A percentile compares a stretch with the other conserved stretches of the same genome.
These are phyloP conservation scores for Pseudogymnoascus sp. DNA, from an alignment of 2,329 filamentous ascomycete species.

Conservation along the genomic window DNA sequence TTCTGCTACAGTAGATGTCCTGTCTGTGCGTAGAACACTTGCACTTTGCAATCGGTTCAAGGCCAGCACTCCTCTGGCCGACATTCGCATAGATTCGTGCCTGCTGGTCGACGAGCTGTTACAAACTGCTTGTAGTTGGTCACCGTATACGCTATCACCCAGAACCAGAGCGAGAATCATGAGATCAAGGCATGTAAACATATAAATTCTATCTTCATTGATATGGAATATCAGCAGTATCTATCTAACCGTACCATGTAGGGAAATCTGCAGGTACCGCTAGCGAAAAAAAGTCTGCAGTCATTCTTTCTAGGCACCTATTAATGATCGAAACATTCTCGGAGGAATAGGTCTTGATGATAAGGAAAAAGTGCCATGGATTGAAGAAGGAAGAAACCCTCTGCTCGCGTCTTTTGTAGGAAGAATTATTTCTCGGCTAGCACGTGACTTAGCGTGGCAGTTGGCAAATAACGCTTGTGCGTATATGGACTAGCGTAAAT, in stretches of 20 bases:
- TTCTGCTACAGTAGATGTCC: not conserved
- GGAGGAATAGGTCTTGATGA: slow-evolving; percentile 72
- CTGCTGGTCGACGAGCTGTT: not conserved
- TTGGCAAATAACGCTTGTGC: not conserved
- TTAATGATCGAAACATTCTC: slow-evolving; percentile 87
- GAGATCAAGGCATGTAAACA: not conserved
- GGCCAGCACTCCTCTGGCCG: not conserved
- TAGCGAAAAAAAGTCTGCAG: slow-evolving; percentile 95
- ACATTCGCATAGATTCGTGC: not conserved
- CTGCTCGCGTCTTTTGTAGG: slow-evolving; percentile 4
- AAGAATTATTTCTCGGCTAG: not conserved
- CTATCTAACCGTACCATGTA: slow-evolving; percentile 97
- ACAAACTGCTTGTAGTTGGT: not conserved
- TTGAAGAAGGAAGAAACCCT: slow-evolving; percentile 33
- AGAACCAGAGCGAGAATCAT: not conserved
- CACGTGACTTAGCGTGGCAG: slow-evolving; percentile 14
- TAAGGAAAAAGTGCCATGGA: slow-evolving; percentile 80
- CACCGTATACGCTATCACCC: not conserved
- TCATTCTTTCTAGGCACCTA: slow-evolving; percentile 70
- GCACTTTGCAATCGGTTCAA: not conserved
- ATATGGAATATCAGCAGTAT: slow-evolving; percentile 66
- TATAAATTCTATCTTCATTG: not conserved
- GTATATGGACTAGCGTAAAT: not conserved
- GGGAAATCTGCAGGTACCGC: slow-evolving; percentile 66
- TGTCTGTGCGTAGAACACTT: not conserved